These are phyloP conservation scores for Lactifluus piperatus DNA, from an alignment of 768 basidiomycete species.

Conservation along the genomic window DNA sequence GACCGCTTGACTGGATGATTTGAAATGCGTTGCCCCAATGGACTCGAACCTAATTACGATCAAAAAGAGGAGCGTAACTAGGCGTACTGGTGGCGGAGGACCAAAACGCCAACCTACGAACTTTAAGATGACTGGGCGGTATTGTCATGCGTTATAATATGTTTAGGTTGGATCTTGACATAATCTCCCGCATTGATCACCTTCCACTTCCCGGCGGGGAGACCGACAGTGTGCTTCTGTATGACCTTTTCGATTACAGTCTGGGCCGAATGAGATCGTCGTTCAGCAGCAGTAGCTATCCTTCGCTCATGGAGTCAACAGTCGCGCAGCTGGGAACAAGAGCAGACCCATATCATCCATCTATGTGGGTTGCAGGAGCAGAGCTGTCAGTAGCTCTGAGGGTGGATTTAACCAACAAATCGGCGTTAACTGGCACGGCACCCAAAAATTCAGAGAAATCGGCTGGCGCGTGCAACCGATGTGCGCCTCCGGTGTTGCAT, in stretches of 20 bases:
- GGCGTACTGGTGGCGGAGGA: neutral
- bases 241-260: slow-evolving; percentile 97
- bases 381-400: neutral
- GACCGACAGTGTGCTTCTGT: slow-evolving; percentile 90
- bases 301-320: neutral
- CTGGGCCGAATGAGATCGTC: slow-evolving; percentile 45
- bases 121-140: slow-evolving; percentile 97
- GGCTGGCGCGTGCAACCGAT: no score
- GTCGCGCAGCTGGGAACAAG: neutral
- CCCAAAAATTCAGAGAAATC: no score
- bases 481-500: no score
- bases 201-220: slow-evolving; percentile 69
- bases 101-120: no score
- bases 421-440: neutral
- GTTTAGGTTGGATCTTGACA: slow-evolving; percentile 97
- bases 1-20: slow-evolving; percentile 76
- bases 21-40: slow-evolving; percentile 80
- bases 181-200: slow-evolving; percentile 92
- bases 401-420: neutral
- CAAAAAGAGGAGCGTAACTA: neutral
- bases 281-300: slow-evolving; percentile 24
- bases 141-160: slow-evolving; percentile 98
- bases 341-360: slow-evolving; percentile 4
- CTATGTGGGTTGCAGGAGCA: neutral
- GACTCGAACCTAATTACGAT: slow-evolving; percentile 69